phyloP scores from a whole-genome alignment of 352 stramenopile genomes.

The Pythium chondricola region DNA sequence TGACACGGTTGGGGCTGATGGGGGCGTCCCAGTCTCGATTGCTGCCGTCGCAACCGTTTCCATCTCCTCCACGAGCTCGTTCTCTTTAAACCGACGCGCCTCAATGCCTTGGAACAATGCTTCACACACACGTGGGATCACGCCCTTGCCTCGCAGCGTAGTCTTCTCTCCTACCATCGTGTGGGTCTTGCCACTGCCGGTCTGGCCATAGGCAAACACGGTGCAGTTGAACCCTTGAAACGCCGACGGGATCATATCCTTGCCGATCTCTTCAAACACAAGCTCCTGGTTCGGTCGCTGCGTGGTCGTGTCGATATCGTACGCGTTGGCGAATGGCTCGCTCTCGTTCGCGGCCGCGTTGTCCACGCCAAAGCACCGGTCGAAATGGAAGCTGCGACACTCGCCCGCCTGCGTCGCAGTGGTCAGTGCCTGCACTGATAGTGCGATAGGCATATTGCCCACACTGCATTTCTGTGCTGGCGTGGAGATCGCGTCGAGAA shows the following conservation, averaged over 20 bases:
- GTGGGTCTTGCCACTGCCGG: constrained; percentile 76
- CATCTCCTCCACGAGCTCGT: constrained; percentile 8
- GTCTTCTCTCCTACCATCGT: constrained; percentile 79
- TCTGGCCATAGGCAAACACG: constrained; percentile 78
- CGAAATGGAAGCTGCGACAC: constrained; percentile 70
- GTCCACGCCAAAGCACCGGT: constrained; percentile 63
- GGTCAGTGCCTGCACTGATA: constrained; percentile 25
- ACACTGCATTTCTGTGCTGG: constrained; percentile 14
- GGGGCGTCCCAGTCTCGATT: neutral
- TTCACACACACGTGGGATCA: constrained; percentile 78
- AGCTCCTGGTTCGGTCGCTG: constrained; percentile 60
- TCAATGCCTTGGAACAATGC: constrained; percentile 70
- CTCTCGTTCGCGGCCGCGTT: constrained; percentile 22
- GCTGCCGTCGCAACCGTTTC: neutral
- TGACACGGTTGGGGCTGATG: constrained; percentile 26
- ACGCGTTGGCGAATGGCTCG: constrained; percentile 31
- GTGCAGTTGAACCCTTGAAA: constrained; percentile 85
- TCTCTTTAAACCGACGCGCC: constrained; percentile 22
- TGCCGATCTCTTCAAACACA: constrained; percentile 73
- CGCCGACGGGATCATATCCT: constrained; percentile 57
- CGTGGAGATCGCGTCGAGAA: constrained; percentile 34
- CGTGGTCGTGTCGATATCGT: constrained; percentile 33
- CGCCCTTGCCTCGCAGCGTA: constrained; percentile 38
- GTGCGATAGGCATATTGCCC: constrained; percentile 18
- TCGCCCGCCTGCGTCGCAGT: constrained; percentile 36